These are phyloP conservation scores for Cordyceps fumosorosea DNA, from an alignment of 2,329 filamentous ascomycete genomes.

Conservation along the genomic window DNA sequence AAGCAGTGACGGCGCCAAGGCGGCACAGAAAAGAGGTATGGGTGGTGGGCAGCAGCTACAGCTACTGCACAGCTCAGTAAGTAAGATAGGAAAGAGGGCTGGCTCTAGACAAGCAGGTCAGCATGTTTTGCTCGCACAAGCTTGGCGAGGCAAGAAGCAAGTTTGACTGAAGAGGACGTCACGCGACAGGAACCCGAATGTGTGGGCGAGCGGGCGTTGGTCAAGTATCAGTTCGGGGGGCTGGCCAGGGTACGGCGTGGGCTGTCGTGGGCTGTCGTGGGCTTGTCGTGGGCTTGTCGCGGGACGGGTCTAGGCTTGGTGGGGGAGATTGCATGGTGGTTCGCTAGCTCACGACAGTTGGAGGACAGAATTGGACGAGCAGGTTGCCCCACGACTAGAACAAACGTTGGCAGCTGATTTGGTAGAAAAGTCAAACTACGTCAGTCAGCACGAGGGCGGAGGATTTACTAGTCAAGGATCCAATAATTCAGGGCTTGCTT, in stretches of 20 bases:
- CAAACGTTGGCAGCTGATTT: not conserved
- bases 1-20: conserved; percentile 10
- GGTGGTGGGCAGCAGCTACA: not conserved
- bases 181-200: conserved; percentile 10
- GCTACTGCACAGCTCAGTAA: not conserved
- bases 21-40: conserved; percentile 21
- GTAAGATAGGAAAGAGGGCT: not conserved
- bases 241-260: not conserved
- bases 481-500: not conserved
- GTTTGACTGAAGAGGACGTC: not conserved
- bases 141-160: not conserved
- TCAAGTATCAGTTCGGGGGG: not conserved
- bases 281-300: not conserved
- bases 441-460: not conserved
- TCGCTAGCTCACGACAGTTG: not conserved
- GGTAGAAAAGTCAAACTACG: not conserved
- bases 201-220: not conserved
- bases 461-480: no score
- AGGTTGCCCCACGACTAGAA: not conserved
- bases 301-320: not conserved
- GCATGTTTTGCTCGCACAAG: not conserved
- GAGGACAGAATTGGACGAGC: not conserved
- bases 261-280: not conserved
- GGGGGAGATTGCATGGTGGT: not conserved
- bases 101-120: not conserved